Percentiles rank a stretch among this genome's conserved stretches.
These are phyloP conservation scores for Phytophthora pseudosyringae DNA, from an alignment of 352 stramenopile genomes.

Conservation along the genomic window DNA sequence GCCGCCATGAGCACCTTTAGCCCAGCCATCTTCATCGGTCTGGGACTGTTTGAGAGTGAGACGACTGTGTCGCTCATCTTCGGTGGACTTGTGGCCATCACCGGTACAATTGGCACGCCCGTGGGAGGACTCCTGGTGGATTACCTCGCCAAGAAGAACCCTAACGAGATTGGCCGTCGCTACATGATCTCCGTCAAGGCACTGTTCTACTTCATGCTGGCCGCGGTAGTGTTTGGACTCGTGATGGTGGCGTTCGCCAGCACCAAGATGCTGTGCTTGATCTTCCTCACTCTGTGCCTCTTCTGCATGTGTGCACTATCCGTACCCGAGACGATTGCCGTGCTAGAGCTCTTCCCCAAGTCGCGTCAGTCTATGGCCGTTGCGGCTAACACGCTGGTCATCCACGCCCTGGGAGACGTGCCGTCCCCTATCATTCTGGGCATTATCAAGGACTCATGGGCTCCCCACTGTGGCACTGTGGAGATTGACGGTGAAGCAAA, in stretches of 20 bases:
- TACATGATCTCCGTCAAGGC: constrained; percentile 65
- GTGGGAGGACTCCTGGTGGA: constrained; percentile 87
- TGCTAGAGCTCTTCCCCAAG: constrained; percentile 91
- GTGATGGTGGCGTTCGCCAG: constrained; percentile 66
- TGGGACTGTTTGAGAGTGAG: constrained; percentile 90
- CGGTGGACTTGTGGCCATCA: constrained; percentile 80
- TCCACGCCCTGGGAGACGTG: constrained; percentile 95
- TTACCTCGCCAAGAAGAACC: constrained; percentile 43
- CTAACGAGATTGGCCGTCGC: constrained; percentile 42
- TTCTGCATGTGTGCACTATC: constrained; percentile 81
- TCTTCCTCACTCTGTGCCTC: constrained; percentile 72
- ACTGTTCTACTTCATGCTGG: constrained; percentile 74
- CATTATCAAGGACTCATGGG: constrained; percentile 92
- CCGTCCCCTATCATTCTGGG: constrained; percentile 94
- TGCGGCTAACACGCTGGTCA: constrained; percentile 91
- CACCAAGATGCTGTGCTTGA: constrained; percentile 65
- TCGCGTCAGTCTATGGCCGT: constrained; percentile 90
- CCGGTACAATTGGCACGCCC: constrained; percentile 89
- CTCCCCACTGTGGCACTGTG: constrained; percentile 86
- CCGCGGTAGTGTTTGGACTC: constrained; percentile 58
- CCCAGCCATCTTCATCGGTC: constrained; percentile 87
- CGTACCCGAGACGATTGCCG: constrained; percentile 81
- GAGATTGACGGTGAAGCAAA: constrained; percentile 62
- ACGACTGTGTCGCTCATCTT: constrained; percentile 89
- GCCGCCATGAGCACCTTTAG: constrained; percentile 89